Percentiles rank a stretch among this genome's conserved stretches.
Conservation (phyloP, 176 grass and related monocot genomes). For the Avena eriantha region DNA sequence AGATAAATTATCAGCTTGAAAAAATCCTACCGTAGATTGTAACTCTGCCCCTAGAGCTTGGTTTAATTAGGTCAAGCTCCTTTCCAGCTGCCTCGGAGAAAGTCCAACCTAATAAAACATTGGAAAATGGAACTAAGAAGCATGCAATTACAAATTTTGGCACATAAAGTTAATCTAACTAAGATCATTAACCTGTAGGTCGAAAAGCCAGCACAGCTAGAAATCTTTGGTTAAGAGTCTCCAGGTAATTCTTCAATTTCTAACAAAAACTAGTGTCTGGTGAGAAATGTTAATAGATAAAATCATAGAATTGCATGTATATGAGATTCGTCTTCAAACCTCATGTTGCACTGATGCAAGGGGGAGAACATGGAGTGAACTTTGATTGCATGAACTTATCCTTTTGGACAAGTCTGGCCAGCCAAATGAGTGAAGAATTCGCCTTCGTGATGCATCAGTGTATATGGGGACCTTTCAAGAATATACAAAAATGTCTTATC, state of each 20-base stretch:
- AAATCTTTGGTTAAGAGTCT: constrained; percentile 60
- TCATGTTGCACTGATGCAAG: constrained; percentile 68
- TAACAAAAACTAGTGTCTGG: constrained; percentile 33
- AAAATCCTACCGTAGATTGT: constrained; percentile 71
- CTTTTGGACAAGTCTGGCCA: constrained; percentile 67
- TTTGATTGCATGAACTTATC: constrained; percentile 60
- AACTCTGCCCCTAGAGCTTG: constrained; percentile 62
- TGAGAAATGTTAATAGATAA: constrained; percentile 40
- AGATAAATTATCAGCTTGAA: constrained; percentile 3
- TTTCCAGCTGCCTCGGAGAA: constrained; percentile 63
- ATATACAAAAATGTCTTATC: constrained; percentile 23
- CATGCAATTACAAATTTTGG: constrained; percentile 12
- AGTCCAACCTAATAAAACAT: constrained; percentile 69
- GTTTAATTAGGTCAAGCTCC: constrained; percentile 82
- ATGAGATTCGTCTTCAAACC: constrained; percentile 48
- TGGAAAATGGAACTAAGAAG: constrained; percentile 16
- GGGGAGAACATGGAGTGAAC: constrained; percentile 77
- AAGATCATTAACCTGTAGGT: constrained; percentile 66
- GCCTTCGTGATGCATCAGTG: constrained; percentile 71
- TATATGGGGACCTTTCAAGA: constrained; percentile 68
- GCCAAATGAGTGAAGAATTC: constrained; percentile 76
- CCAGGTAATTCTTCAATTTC: constrained; percentile 69
- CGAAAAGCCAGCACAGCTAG: constrained; percentile 70
- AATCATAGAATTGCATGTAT: constrained; percentile 1
- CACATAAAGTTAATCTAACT: not conserved